phyloP scores from a whole-genome alignment of 1,284 basidiomycete genomes.

The Microbotryum intermedium region DNA sequence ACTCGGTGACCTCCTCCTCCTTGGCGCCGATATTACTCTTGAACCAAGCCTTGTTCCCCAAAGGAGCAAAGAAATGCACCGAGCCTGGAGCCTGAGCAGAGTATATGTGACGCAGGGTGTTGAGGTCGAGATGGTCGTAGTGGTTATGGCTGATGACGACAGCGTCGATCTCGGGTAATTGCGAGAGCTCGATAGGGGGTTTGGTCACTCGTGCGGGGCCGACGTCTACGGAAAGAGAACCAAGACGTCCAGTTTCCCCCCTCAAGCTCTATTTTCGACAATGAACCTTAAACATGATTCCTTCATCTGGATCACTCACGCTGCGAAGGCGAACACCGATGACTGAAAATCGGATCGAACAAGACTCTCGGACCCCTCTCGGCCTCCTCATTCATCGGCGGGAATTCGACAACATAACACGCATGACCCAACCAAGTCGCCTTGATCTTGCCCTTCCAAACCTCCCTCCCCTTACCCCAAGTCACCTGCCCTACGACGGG shows the following conservation, averaged over 20 bases:
- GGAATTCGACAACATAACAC: constrained; percentile 60
- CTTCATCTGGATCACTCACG: constrained; percentile 19
- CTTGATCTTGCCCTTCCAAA: constrained; percentile 45
- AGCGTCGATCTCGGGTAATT: constrained; percentile 57
- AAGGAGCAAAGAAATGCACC: constrained; percentile 53
- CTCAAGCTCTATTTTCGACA: too few species aligned
- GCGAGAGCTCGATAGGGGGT: constrained; percentile 51
- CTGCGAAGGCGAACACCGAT: constrained; percentile 53
- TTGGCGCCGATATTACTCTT: constrained; percentile 43
- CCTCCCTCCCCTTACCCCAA: neutral
- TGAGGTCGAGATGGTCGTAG: constrained; percentile 48
- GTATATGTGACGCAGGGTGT: constrained; percentile 48
- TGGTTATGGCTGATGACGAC: constrained; percentile 49
- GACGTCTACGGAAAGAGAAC: constrained; percentile 22
- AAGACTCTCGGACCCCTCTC: constrained; percentile 54
- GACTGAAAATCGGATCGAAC: constrained; percentile 61
- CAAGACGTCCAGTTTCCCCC: too few species aligned
- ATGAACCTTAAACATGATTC: too few species aligned
- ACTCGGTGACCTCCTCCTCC: constrained; percentile 46
- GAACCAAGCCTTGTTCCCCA: constrained; percentile 52
- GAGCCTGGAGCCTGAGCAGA: constrained; percentile 33
- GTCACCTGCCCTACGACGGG: neutral
- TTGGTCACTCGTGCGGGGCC: constrained; percentile 56
- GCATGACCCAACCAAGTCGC: constrained; percentile 68
- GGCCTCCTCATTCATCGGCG: constrained; percentile 37